Conservation (phyloP, 257 asterid species). For the Solanum ahanhuiri region DNA sequence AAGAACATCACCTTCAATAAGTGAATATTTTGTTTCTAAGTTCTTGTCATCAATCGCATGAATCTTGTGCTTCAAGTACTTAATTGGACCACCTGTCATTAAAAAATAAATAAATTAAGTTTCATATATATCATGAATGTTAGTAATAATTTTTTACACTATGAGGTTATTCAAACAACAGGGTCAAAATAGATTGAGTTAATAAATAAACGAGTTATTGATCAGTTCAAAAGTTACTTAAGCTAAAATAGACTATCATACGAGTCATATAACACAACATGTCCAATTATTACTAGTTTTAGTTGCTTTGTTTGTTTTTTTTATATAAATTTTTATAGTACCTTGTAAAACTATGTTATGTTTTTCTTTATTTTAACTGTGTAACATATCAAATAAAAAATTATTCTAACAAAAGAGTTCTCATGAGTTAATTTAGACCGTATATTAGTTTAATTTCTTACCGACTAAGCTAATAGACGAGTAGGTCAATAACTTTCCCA, state of each 20-base stretch:
- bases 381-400: background rate
- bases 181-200: background rate
- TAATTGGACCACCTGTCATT: slow-evolving; percentile 9
- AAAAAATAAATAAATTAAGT: background rate
- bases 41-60: slow-evolving; percentile 18
- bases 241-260: rapidly evolving
- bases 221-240: background rate
- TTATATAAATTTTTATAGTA: background rate
- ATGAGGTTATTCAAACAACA: background rate
- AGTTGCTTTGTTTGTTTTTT: background rate
- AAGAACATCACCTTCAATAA: background rate
- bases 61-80: slow-evolving; percentile 21
- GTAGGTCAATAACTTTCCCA: background rate
- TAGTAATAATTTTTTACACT: background rate
- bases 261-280: background rate
- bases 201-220: background rate
- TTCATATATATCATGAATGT: background rate
- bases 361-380: background rate
- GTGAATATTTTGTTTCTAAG: background rate
- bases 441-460: background rate
- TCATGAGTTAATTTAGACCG: background rate
- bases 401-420: background rate
- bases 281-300: background rate
- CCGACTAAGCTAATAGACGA: background rate
- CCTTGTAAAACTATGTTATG: background rate